Conservation (phyloP, 257 asterid genomes). For the Solanum ossicruentum region DNA sequence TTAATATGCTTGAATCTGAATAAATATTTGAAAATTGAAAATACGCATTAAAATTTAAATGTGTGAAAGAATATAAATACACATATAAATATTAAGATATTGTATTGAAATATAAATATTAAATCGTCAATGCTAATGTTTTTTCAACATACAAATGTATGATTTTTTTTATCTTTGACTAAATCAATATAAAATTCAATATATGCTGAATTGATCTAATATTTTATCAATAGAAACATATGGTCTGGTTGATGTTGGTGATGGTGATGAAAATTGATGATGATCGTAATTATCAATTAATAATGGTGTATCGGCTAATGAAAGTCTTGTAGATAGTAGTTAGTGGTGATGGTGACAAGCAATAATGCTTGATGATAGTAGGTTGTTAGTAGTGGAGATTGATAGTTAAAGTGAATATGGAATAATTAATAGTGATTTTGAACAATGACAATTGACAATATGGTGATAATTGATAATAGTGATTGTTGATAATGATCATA, state of each 20-base stretch:
- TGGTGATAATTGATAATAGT: not conserved
- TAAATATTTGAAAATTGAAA: not conserved
- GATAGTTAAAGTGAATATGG: not conserved
- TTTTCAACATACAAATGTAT: not conserved
- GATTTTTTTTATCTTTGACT: no score
- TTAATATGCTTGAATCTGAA: not conserved
- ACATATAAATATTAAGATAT: not conserved
- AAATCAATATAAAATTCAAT: no score
- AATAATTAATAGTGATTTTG: accelerated
- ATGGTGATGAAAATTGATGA: not conserved
- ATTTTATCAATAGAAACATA: no score
- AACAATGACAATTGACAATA: not conserved
- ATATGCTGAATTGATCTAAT: not conserved
- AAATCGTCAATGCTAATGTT: not conserved
- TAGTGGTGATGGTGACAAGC: not conserved
- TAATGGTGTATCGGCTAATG: not conserved
- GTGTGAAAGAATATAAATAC: not conserved
- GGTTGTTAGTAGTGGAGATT: not conserved
- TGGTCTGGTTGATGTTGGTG: accelerated
- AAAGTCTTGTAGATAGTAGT: not conserved
- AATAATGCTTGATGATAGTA: not conserved
- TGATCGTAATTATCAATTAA: not conserved
- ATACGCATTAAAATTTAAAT: not conserved
- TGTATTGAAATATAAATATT: not conserved
- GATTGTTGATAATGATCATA: not conserved